phyloP scores from a whole-genome alignment of 805 yeast genomes.

The Metschnikowia bowlesiae region DNA sequence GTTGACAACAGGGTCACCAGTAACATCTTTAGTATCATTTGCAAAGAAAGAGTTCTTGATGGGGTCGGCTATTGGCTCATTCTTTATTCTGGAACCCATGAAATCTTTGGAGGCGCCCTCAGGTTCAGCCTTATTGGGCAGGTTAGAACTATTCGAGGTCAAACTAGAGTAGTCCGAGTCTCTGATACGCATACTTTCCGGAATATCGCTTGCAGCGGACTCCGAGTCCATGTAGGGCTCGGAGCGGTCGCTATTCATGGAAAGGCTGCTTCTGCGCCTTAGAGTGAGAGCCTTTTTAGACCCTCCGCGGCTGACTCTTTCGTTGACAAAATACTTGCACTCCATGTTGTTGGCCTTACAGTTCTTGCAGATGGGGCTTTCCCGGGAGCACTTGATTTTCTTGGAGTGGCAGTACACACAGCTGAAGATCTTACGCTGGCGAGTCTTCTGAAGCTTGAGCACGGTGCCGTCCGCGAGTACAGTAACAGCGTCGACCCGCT shows the following conservation, averaged over 20 bases:
- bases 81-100: neutral
- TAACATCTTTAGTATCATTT: neutral
- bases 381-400: conserved; percentile 60
- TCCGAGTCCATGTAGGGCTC: conserved; percentile 3
- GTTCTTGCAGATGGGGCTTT: conserved; percentile 51
- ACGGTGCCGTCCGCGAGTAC: conserved; percentile 48
- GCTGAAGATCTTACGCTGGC: conserved; percentile 55
- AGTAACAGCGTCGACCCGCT: conserved; percentile 14
- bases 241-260: conserved; percentile 1
- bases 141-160: neutral
- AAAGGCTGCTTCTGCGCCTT: neutral
- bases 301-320: conserved; percentile 48
- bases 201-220: neutral
- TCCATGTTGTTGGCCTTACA: conserved; percentile 45
- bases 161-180: conserved; percentile 1
- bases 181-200: neutral
- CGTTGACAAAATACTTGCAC: conserved; percentile 57
- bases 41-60: neutral
- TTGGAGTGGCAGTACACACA: conserved; percentile 59
- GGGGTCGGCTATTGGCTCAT: neutral
- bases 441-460: conserved; percentile 55
- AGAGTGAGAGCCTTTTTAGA: conserved; percentile 1
- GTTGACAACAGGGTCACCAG: neutral
- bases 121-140: conserved; percentile 1
- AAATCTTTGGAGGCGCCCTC: neutral